Base-by-base conservation (phyloP, 2,329 filamentous ascomycete genomes). In the Sclerotinia glacialis region DNA sequence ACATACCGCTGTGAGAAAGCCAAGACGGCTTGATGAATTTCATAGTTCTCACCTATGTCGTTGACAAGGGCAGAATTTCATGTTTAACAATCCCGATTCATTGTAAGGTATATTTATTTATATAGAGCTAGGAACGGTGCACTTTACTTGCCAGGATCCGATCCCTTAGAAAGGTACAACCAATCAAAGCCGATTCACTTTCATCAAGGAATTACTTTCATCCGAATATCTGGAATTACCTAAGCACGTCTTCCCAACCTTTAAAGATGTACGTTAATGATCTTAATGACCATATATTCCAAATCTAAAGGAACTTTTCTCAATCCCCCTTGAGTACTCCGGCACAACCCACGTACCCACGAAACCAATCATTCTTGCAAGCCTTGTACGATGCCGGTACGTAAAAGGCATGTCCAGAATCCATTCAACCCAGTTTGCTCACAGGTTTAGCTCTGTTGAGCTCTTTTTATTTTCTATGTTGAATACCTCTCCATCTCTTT, bases 1-100 rank as follows among this genome's bases (percentile, higher is more conserved):
- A 78, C 80, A 70, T 81, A 91, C 89, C 93, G 80, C 92, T 93
- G 82, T 97, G 94, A 78, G 91, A 94, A 75, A 98, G 88, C 93
- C 94, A 98, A 77, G 91, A 88, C 73, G 94, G 94, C 86, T 96
- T 97, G 79, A 96, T 92, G 80, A 97, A 86, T 82, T 88, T 89
- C 91, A 94, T 93, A 63, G 64, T 74, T 72, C 68, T 74, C 69
- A 71, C 72, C 69, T 70, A 70, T 67, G 60, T 56, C 34, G 28
- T 64, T 47, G 65, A 52, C 44, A 67, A 58, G 67, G 64, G 59
- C 37, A 68, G 68, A 69, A 72, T 72, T 62, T 73, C 74, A 76
- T 76, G 68, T 69, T 73, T 72, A 70, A 55, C 52, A 34, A 40
- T 61, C 23, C 47, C 68, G 64, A 67, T 55, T 62, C 50, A 53